Conservation (phyloP, 306 rosid species). For the Cucurbita pepo region DNA sequence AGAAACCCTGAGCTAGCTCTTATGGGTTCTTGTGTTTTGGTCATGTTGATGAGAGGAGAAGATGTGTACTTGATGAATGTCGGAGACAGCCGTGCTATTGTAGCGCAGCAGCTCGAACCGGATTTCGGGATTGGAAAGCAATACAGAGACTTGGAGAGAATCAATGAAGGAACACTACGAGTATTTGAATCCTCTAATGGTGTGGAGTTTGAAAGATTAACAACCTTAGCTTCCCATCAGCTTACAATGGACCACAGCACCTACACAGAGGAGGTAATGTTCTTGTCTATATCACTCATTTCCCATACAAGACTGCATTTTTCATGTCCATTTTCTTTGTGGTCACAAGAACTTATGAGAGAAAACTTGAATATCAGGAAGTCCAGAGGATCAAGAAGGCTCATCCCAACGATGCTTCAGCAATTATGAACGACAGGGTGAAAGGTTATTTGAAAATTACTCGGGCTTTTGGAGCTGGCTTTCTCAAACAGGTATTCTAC, state of each 20-base stretch:
- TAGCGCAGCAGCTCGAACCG: conserved; percentile 27
- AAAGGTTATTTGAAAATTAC: conserved; percentile 79
- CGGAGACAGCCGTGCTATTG: conserved; percentile 64
- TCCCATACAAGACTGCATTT: neutral
- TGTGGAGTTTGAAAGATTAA: conserved; percentile 8
- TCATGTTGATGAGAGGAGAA: conserved; percentile 72
- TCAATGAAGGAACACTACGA: conserved; percentile 14
- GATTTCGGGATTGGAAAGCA: conserved; percentile 5
- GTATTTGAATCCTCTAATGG: conserved; percentile 7
- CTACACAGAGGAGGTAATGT: conserved; percentile 38
- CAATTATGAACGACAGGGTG: conserved; percentile 40
- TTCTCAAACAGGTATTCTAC: conserved; percentile 58
- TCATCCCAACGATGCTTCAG: conserved; percentile 59
- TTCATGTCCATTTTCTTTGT: neutral
- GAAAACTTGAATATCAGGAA: conserved; percentile 31
- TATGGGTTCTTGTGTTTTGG: conserved; percentile 90
- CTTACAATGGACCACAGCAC: conserved; percentile 68
- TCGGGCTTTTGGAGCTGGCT: conserved; percentile 80
- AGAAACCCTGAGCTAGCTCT: conserved; percentile 60
- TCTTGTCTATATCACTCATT: neutral
- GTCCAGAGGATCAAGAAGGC: conserved; percentile 47
- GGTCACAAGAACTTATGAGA: neutral
- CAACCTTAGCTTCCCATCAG: conserved; percentile 28
- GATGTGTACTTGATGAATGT: conserved; percentile 82
- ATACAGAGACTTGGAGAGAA: conserved; percentile 9